Conservation (phyloP, 208 protist genomes). For the Herpetomonas samuelpessoai region DNA sequence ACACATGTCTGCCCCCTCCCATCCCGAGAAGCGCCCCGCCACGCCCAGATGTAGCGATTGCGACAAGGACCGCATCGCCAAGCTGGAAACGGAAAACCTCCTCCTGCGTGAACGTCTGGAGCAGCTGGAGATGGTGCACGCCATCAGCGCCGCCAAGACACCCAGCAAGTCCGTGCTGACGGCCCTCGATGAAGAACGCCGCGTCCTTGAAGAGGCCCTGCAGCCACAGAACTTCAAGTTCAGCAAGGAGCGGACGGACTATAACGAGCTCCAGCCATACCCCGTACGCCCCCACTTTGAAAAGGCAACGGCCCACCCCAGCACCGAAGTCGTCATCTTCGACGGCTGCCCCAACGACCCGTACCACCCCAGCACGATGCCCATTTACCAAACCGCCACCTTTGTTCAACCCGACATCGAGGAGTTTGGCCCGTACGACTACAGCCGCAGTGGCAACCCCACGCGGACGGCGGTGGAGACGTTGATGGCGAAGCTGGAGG, state of each 20-base stretch:
- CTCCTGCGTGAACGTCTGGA: conserved; percentile 38
- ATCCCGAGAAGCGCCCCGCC: too few relatives aligned
- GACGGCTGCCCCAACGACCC: conserved; percentile 88
- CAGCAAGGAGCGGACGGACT: conserved; percentile 22
- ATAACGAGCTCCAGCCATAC: conserved; percentile 70
- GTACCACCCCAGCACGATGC: conserved; percentile 84
- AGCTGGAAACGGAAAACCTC: conserved; percentile 47
- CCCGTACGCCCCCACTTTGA: conserved; percentile 77
- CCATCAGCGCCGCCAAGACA: conserved; percentile 40
- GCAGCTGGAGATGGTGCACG: conserved; percentile 53
- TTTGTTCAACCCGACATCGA: conserved; percentile 88
- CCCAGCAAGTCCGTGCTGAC: conserved; percentile 37
- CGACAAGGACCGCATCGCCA: conserved; percentile 23
- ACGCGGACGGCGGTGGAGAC: conserved; percentile 91
- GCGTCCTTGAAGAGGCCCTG: conserved; percentile 37
- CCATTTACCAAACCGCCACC: conserved; percentile 91
- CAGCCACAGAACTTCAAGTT: conserved; percentile 35
- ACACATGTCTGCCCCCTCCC: too few relatives aligned
- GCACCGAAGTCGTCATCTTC: conserved; percentile 80
- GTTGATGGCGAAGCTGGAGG: conserved; percentile 88
- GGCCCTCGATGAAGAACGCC: conserved; percentile 52
- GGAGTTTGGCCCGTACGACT: conserved; percentile 90
- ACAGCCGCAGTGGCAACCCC: conserved; percentile 93
- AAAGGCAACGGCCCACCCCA: conserved; percentile 50
- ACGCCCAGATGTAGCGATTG: too few relatives aligned